These are phyloP conservation scores for Zalaria sp. DNA, from an alignment of 2,329 filamentous ascomycete genomes.

Conservation along the genomic window DNA sequence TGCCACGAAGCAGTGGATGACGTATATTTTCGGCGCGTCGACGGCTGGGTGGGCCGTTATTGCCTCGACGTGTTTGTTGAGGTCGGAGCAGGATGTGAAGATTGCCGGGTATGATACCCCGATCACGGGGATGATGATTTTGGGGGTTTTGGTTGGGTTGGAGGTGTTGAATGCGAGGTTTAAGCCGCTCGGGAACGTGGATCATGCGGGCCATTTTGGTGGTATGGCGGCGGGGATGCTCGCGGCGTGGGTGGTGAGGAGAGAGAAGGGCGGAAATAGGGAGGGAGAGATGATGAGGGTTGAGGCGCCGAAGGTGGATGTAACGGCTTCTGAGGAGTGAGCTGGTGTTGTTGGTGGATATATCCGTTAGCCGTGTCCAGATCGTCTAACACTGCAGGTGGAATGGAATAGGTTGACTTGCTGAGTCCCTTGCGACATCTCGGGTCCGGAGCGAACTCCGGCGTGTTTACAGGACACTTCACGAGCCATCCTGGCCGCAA, in stretches of 20 bases:
- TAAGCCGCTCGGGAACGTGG: conserved; percentile 12
- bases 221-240: conserved; percentile 14
- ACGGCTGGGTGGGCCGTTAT: conserved; percentile 48
- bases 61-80: conserved; percentile 39
- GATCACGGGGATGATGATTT: conserved; percentile 21
- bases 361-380: no score
- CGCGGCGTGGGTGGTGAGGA: conserved; percentile 8
- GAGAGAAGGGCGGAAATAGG: neutral
- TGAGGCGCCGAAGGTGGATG: no score
- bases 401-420: no score
- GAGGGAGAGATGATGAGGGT: conserved; percentile 2
- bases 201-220: conserved; percentile 22
- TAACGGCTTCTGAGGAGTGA: no score
- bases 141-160: conserved; percentile 17
- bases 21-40: conserved; percentile 51
- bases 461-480: no score
- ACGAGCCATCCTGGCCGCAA: no score
- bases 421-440: no score
- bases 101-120: conserved; percentile 17
- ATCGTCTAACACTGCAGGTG: no score
- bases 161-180: conserved; percentile 13
- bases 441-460: no score
- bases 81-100: conserved; percentile 9
- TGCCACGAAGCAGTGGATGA: conserved; percentile 25
- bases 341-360: no score